Base-by-base conservation (phyloP, 345 rosid genomes). In the Raphanus raphanistrum region DNA sequence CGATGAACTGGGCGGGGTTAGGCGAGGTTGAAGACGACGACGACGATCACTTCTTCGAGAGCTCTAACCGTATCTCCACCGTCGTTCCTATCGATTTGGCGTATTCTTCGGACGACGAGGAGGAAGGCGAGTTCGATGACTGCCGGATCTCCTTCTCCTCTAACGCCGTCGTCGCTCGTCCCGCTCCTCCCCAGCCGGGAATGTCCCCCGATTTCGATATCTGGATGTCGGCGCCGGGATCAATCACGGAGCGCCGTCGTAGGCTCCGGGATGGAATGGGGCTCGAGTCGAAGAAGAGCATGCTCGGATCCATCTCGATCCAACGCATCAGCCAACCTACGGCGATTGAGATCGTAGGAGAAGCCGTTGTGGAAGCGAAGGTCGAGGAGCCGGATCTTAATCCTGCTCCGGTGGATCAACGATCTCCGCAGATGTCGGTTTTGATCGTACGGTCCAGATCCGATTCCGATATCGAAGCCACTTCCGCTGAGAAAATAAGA, bases 181-280 rank as follows among this genome's bases (percentile, higher is more conserved):
- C 84, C 27, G 62, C 73, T 64, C 70, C 82, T 64, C 70, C 82
- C 9, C 28, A 82, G n/a, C 75, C 75, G 38, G 38, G 28, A 31
- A 80, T 82, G 80, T 74, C 82, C 3, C 88, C 84, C 9, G 88
- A 92, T 8, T 95, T 92, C 68, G 85, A 92, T 50, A 65, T 92
- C 8, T 95, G 98, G 97, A 89, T 87, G 96, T 72, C 93, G n/a
- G 88, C 90, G 7, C 99, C 98, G 3, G 93, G 94, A 2, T 89
- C 99, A 8, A 86, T 95, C 1, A 84, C 70, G 1, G 94, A 95
- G 68, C 86, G 98, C 6, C 88, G 98, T 2, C 85, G 87, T 15
- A 85, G 90, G 4, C 87, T 95, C 8, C 81, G 89, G 5, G 86
- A 86, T 8, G 97, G 92, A 2, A 93, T 91, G 99, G 97, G 99